phyloP scores from a whole-genome alignment of 805 yeast genomes.

The Cyberlindnera lachancei region DNA sequence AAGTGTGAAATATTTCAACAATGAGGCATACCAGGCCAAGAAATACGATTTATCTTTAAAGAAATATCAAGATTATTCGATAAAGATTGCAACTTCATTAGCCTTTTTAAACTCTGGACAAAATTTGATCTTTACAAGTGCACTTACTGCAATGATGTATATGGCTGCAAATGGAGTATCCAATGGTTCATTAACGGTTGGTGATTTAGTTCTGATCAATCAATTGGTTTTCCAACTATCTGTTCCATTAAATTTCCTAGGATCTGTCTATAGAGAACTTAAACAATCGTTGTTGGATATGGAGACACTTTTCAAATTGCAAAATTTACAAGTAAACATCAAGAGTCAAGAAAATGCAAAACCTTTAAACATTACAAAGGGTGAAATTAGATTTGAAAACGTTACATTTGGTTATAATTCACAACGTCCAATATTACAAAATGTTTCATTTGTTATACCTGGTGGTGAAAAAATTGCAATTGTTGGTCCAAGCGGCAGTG shows the following conservation, averaged over 20 bases:
- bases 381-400: slow-evolving; percentile 82
- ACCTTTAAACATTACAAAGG: slow-evolving; percentile 41
- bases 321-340: slow-evolving; percentile 63
- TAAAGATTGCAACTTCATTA: slow-evolving; percentile 77
- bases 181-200: slow-evolving; percentile 75
- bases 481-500: slow-evolving; percentile 96
- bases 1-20: slow-evolving; percentile 90
- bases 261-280: slow-evolving; percentile 91
- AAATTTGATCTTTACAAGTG: slow-evolving; percentile 73
- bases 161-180: slow-evolving; percentile 96
- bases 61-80: slow-evolving; percentile 59
- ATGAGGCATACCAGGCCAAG: slow-evolving; percentile 71
- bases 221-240: slow-evolving; percentile 94
- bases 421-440: slow-evolving; percentile 73
- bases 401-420: slow-evolving; percentile 91
- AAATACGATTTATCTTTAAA: slow-evolving; percentile 72
- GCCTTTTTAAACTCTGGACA: slow-evolving; percentile 78
- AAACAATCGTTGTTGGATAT: slow-evolving; percentile 90
- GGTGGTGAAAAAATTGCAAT: slow-evolving; percentile 89
- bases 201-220: slow-evolving; percentile 90
- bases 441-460: slow-evolving; percentile 80
- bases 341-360: slow-evolving; percentile 56
- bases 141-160: slow-evolving; percentile 95
- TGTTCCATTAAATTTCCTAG: slow-evolving; percentile 89
- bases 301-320: slow-evolving; percentile 89